phyloP scores from a whole-genome alignment of 2,329 filamentous ascomycete species.

The Arthrobotrys megalospora region DNA sequence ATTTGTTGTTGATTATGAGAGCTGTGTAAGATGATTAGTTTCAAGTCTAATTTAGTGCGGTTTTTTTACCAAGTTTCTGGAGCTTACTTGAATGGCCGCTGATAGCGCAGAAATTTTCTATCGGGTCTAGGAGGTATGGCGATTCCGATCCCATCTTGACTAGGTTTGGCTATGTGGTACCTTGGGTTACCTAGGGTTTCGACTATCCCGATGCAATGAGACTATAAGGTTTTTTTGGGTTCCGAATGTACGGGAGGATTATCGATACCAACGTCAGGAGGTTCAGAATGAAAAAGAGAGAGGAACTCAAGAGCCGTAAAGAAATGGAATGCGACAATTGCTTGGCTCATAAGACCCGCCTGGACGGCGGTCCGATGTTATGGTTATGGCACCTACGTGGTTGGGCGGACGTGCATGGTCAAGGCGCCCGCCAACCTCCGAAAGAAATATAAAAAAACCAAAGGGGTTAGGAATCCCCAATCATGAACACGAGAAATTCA shows the following conservation, averaged over 20 bases:
- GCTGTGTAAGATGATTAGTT: slow-evolving; percentile 8
- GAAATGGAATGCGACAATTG: too few species aligned
- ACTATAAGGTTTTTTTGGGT: too few species aligned
- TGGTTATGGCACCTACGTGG: too few species aligned
- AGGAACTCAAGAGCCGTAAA: too few species aligned
- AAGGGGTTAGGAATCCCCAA: too few species aligned
- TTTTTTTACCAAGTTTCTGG: neutral
- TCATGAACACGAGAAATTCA: neutral
- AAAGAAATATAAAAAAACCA: too few species aligned
- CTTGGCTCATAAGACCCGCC: neutral
- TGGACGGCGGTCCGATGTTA: too few species aligned
- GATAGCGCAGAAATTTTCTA: slow-evolving; percentile 45
- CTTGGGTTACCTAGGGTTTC: too few species aligned
- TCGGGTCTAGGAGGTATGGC: slow-evolving; percentile 42
- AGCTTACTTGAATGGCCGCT: slow-evolving; percentile 41
- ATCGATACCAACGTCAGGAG: neutral
- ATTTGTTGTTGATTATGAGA: slow-evolving; percentile 31
- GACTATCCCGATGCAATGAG: too few species aligned
- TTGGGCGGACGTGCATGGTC: too few species aligned
- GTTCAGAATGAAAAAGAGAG: neutral
- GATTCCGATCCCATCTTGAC: slow-evolving; percentile 2
- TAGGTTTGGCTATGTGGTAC: too few species aligned
- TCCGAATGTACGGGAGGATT: neutral
- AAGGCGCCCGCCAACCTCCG: too few species aligned
- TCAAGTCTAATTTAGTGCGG: neutral